Conservation (phyloP, 345 rosid genomes). For the Fremontodendron californicum region DNA sequence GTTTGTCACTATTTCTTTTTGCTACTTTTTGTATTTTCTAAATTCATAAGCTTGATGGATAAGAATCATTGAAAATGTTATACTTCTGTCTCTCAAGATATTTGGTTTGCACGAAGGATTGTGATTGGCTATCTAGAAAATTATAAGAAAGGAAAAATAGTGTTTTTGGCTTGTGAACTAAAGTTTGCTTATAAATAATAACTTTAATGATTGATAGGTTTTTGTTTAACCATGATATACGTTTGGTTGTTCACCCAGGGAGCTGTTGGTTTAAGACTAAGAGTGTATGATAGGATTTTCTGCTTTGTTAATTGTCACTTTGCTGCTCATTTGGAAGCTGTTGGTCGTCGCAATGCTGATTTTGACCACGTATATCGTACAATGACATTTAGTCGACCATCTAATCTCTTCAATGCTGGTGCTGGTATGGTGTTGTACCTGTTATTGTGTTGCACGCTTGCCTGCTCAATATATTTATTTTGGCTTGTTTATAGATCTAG, state of each 20-base stretch:
- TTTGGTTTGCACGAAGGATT: background rate
- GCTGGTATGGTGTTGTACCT: slow-evolving; percentile 69
- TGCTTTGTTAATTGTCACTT: slow-evolving; percentile 86
- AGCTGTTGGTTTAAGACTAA: slow-evolving; percentile 76
- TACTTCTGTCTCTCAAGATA: background rate
- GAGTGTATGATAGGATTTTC: slow-evolving; percentile 65
- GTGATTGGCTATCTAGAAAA: background rate
- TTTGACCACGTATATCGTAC: slow-evolving; percentile 73
- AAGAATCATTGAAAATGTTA: background rate
- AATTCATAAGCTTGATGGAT: background rate
- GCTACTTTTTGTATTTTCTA: background rate
- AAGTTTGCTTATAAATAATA: background rate
- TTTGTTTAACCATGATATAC: background rate
- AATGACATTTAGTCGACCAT: slow-evolving; percentile 56
- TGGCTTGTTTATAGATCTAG: slow-evolving; percentile 71
- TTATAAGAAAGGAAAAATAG: background rate
- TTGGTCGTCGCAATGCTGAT: slow-evolving; percentile 69
- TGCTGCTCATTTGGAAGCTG: slow-evolving; percentile 86
- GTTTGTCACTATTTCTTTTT: background rate
- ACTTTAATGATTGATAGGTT: background rate
- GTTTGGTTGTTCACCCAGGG: slow-evolving; percentile 44
- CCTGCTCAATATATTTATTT: slow-evolving; percentile 55
- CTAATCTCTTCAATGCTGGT: slow-evolving; percentile 43
- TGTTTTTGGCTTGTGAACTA: background rate
- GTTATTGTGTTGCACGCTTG: slow-evolving; percentile 56